Conservation (phyloP, 208 protist species). For the Trypanosoma lewisi region DNA sequence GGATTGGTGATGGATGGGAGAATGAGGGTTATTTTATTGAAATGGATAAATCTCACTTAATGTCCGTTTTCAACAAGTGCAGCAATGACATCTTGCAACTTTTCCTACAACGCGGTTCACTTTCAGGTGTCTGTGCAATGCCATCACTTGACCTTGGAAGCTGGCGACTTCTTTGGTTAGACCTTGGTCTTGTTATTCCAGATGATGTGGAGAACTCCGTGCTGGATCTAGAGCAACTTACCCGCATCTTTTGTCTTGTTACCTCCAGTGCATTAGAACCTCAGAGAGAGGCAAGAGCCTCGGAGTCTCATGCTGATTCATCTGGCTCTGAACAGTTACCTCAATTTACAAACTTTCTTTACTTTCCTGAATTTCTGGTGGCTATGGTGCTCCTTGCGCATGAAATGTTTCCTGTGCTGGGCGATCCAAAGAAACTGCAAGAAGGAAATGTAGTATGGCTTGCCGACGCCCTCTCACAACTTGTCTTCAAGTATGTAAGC, state of each 20-base stretch:
- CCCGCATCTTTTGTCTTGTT: slow-evolving; percentile 51
- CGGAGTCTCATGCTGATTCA: not conserved
- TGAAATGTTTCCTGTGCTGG: slow-evolving; percentile 39
- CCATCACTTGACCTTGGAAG: slow-evolving; percentile 71
- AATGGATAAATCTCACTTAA: slow-evolving; percentile 28
- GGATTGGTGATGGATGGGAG: slow-evolving; percentile 21
- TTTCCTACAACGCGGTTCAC: slow-evolving; percentile 49
- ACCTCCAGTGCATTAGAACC: slow-evolving; percentile 22
- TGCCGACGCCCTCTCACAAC: slow-evolving; percentile 38
- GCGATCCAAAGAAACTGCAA: not conserved
- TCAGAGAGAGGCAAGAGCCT: not conserved
- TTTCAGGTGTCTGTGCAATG: slow-evolving; percentile 66
- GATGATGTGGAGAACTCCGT: slow-evolving; percentile 23
- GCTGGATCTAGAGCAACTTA: slow-evolving; percentile 55
- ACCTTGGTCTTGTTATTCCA: slow-evolving; percentile 50
- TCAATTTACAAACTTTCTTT: slow-evolving; percentile 32
- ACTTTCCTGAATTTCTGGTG: slow-evolving; percentile 62
- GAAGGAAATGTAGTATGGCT: slow-evolving; percentile 32
- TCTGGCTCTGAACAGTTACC: slow-evolving; percentile 1
- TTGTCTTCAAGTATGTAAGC: slow-evolving; percentile 31
- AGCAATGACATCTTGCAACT: slow-evolving; percentile 59
- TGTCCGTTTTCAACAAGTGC: slow-evolving; percentile 29
- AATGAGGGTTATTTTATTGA: slow-evolving; percentile 17
- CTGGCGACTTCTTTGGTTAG: slow-evolving; percentile 77
- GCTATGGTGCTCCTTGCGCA: slow-evolving; percentile 65